Conservation (phyloP, 805 yeast species). For the Vanderwaltozyma yarrowii region DNA sequence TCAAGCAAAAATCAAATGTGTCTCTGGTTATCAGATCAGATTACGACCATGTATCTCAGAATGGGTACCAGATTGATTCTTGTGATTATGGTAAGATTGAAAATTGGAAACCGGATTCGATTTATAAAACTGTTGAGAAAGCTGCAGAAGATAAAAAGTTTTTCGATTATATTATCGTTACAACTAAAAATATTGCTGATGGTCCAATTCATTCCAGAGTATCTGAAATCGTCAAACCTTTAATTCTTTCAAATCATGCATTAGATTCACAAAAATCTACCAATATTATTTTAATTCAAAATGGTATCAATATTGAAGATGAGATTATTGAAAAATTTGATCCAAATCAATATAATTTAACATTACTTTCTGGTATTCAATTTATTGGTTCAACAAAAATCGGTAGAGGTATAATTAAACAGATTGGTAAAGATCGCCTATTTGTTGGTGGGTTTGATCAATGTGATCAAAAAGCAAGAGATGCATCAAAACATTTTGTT, state of each 20-base stretch:
- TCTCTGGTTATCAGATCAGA: conserved; percentile 60
- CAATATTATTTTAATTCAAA: conserved; percentile 49
- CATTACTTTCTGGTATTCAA: conserved; percentile 50
- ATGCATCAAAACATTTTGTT: conserved; percentile 31
- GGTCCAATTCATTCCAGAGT: conserved; percentile 34
- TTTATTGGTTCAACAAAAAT: conserved; percentile 50
- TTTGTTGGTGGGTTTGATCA: conserved; percentile 42
- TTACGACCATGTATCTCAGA: conserved; percentile 39
- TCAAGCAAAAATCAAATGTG: conserved; percentile 39
- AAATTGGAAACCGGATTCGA: conserved; percentile 50
- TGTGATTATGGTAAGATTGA: conserved; percentile 48
- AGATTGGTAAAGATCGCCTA: conserved; percentile 42
- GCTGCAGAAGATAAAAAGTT: conserved; percentile 34
- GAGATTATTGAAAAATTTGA: conserved; percentile 40
- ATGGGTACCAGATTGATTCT: conserved; percentile 54
- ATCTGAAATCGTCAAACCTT: conserved; percentile 42
- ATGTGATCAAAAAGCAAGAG: conserved; percentile 22
- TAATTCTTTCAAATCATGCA: conserved; percentile 31
- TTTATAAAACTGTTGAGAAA: conserved; percentile 34
- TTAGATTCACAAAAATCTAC: conserved; percentile 23
- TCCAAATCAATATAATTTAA: conserved; percentile 24
- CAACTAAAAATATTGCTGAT: conserved; percentile 65
- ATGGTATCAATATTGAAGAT: conserved; percentile 56
- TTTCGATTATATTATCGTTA: conserved; percentile 51
- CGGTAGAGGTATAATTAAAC: conserved; percentile 37